phyloP scores from a whole-genome alignment of 805 yeast genomes.

The Clavispora carvajalis region DNA sequence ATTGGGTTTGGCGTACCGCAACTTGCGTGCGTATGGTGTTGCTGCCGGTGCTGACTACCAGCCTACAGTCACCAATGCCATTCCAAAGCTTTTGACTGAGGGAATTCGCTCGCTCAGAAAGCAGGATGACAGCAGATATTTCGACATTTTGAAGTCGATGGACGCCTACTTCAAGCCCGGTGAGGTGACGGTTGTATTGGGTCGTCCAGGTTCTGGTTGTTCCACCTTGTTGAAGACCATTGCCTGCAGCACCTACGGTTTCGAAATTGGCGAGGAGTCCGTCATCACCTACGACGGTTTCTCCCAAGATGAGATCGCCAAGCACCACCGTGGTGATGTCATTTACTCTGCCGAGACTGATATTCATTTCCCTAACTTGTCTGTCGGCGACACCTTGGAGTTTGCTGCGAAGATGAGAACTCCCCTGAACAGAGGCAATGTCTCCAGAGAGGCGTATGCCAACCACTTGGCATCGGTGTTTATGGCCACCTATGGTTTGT shows the following conservation, averaged over 20 bases:
- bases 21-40: constrained; percentile 57
- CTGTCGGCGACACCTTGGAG: constrained; percentile 60
- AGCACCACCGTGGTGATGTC: constrained; percentile 62
- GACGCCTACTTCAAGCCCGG: constrained; percentile 61
- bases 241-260: constrained; percentile 62
- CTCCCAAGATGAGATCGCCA: constrained; percentile 43
- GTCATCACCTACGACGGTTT: constrained; percentile 50
- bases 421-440: constrained; percentile 57
- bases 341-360: constrained; percentile 67
- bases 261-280: constrained; percentile 43
- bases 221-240: constrained; percentile 61
- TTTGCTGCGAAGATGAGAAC: constrained; percentile 61
- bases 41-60: constrained; percentile 68
- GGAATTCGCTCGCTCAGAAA: constrained; percentile 16
- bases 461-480: constrained; percentile 38
- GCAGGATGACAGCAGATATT: constrained; percentile 18
- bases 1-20: constrained; percentile 54
- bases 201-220: constrained; percentile 83
- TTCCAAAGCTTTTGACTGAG: constrained; percentile 7
- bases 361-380: constrained; percentile 61
- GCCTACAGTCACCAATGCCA: constrained; percentile 46
- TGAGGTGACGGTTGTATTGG: constrained; percentile 63
- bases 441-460: constrained; percentile 50
- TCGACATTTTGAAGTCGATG: constrained; percentile 59
- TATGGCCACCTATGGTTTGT: constrained; percentile 46